Evolutionary conservation across 2,329 filamentous ascomycete genomes (phyloP), one percentile per base, ranked within the genome.

Genomic region (Aspergillus sp.): DNA sequence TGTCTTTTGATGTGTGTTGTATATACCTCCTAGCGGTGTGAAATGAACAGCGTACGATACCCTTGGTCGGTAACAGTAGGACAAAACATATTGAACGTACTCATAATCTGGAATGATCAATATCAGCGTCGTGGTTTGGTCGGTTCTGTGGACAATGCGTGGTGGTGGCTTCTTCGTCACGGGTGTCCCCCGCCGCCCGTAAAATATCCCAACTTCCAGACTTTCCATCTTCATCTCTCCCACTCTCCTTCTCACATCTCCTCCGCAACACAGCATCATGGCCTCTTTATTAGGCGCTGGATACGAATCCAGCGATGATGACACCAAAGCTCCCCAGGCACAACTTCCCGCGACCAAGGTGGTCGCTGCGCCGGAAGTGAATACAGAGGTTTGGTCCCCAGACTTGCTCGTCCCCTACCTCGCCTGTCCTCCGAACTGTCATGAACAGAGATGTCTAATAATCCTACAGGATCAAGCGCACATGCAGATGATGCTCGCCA

Each of bases 301-400:
- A 16, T 79, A 79, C 55, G 75, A 77, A 4, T 79, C 76, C 19
- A 79, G 77, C 58, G 78, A 80, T 52, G 78, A 80, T 62, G 77
- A 78, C 45, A 53, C 58, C 46, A 56, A 65, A 25, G 41, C 57
- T 16, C 57, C 64, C 52, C 64, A 57, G 21, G 50, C 62, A 32
- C 62, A 61, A 38, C 62, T 70, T 31, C 58, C 67, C 50, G 65
- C 72, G 46, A 69, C 69, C 43, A 65, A 67, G 49, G 62, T 81
- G 47, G 67, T 78, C 54, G 77, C 78, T 29, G 78, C 78, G 50
- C 78, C 78, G 58, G 78, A 81, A 63, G 78, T 81, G 58, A 78
- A 78, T 59, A 71, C 78, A 77, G 78, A 81, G 77, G 78, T 81
- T 79, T 78, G 78, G 77, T 79, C 72, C 67, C 65, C 54, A 49